Conservation (phyloP, 257 asterid genomes). For the Capsicum chinense region DNA sequence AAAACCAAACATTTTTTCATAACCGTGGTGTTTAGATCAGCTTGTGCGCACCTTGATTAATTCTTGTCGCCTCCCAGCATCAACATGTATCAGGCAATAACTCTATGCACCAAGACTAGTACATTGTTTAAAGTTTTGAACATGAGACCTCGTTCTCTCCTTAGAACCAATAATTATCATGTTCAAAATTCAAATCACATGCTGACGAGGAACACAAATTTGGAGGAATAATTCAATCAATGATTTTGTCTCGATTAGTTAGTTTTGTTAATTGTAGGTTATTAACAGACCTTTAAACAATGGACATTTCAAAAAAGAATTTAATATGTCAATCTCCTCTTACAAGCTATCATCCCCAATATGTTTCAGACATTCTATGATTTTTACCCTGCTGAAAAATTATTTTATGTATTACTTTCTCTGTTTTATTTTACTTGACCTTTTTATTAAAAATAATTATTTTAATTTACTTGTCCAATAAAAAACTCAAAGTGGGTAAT, state of each 20-base stretch:
- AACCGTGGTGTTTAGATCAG: too few relatives aligned
- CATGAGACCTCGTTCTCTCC: too few relatives aligned
- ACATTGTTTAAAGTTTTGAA: too few relatives aligned
- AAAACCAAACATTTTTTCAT: too few relatives aligned
- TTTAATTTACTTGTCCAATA: too few relatives aligned
- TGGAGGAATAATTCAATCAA: neutral
- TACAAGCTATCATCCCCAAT: neutral
- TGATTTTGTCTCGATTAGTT: neutral
- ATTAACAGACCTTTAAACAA: neutral
- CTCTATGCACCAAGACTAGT: too few relatives aligned
- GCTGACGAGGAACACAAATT: neutral
- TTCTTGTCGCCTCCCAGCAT: too few relatives aligned
- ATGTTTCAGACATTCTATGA: neutral
- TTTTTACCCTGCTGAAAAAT: neutral
- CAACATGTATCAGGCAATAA: too few relatives aligned
- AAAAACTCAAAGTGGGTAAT: too few relatives aligned
- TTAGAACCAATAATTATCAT: neutral
- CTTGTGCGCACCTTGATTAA: too few relatives aligned
- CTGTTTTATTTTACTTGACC: too few relatives aligned
- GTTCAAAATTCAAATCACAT: neutral
- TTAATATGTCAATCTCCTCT: neutral
- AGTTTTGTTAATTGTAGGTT: neutral
- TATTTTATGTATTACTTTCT: neutral
- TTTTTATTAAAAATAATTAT: too few relatives aligned
- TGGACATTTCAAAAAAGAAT: neutral